These are phyloP conservation scores for Fusarium sp. DNA, from an alignment of 2,329 filamentous ascomycete genomes.

Conservation along the genomic window DNA sequence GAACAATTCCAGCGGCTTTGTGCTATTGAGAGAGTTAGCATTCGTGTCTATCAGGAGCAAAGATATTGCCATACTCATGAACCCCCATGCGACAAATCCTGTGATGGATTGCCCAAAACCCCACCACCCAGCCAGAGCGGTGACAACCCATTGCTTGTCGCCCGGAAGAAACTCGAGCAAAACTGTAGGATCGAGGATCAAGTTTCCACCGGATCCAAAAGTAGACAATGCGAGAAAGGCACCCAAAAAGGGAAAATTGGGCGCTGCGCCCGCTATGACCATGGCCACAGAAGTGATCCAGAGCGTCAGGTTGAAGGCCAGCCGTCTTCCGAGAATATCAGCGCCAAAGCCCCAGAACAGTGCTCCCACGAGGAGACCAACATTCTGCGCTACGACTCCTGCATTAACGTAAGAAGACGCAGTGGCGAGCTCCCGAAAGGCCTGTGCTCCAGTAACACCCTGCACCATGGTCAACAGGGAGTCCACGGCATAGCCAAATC, in stretches of 20 bases:
- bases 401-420: constrained; percentile 8
- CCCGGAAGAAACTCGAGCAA: constrained; percentile 14
- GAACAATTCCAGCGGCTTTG: constrained; percentile 3
- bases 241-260: constrained; percentile 1
- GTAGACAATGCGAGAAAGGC: constrained; percentile 2
- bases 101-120: constrained; percentile 14
- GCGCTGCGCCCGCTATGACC: constrained; percentile 4
- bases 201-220: constrained; percentile 15
- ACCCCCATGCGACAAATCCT: constrained; percentile 20
- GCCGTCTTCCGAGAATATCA: constrained; percentile 20
- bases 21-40: background rate
- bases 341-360: constrained; percentile 26
- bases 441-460: constrained; percentile 7
- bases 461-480: constrained; percentile 15
- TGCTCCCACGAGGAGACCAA: constrained; percentile 10
- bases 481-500: constrained; percentile 59
- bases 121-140: constrained; percentile 24
- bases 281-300: constrained; percentile 9
- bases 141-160: constrained; percentile 20
- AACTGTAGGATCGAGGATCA: constrained; percentile 23
- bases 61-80: background rate
- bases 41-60: background rate
- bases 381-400: constrained; percentile 10
- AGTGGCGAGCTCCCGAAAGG: constrained; percentile 14
- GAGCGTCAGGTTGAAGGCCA: constrained; percentile 20